Base-by-base conservation (phyloP, 352 stramenopile genomes). In the Globisporangium carolinianum region DNA sequence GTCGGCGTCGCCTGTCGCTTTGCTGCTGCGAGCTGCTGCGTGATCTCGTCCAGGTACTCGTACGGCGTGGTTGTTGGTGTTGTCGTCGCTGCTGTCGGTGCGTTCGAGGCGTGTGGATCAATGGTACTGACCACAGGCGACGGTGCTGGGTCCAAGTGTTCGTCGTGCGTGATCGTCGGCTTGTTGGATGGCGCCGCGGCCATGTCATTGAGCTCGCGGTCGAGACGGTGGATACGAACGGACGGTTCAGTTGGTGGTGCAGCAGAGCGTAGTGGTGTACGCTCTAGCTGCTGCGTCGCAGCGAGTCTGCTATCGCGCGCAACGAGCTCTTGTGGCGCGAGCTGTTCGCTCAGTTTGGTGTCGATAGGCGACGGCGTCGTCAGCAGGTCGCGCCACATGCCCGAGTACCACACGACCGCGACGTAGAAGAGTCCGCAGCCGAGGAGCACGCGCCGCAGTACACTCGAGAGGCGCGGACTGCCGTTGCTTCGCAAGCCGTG, bases 401-500 rank as follows among this genome's bases (percentile, higher is more conserved):
- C 41, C 10, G 57, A 58, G 53, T 62, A 62, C 65, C 65, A 71
- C 9, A 71, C 48, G 38, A 66, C 42, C 9, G 49, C 49, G 10
- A 68, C 46, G 48, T 71, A 71, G 36, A 71, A 54, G 15, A 67
- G n/a, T 6, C 52, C 65, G 24, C 61, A 68, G n/a, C 65, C 61
- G 24, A 47, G 60, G n/a, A 71, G 57, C 15, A 71, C 47, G 48
- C 45, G 47, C 32, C 61, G 57, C 18, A 71, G 46, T 24, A 52
- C 46, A 5, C 18, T 47, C 32, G 53, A 36, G 32, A 71, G 53
- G 41, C 52, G 47, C 15, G 43, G 46, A 14, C 10, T 46, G 41
- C 11, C 41, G 5, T 5, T 17, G 41, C n/a, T 24, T 24, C 18
- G 41, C 41, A 14, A 46, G 11, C 41, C n/a, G 41, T 14, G 5